Conservation (phyloP, 176 grass and related monocot species). For the Eleusine coracana region DNA sequence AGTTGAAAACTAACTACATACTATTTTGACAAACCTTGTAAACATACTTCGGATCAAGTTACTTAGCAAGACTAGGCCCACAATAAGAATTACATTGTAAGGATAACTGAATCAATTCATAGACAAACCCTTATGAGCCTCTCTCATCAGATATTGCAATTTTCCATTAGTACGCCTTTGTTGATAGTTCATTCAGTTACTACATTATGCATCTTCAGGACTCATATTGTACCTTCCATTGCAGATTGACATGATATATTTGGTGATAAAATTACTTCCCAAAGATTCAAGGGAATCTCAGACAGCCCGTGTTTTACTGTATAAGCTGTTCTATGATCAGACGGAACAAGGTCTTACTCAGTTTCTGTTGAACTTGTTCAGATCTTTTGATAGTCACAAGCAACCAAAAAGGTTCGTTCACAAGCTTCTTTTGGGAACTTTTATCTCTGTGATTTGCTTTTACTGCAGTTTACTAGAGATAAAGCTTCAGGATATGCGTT, state of each 20-base stretch:
- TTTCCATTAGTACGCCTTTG: constrained; percentile 7
- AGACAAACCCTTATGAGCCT: background rate
- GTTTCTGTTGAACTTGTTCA: constrained; percentile 87
- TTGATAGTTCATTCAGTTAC: background rate
- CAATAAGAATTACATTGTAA: background rate
- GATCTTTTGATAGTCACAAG: constrained; percentile 86
- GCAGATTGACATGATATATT: constrained; percentile 94
- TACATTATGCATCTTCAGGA: constrained; percentile 5
- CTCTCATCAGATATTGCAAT: background rate
- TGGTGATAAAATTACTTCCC: constrained; percentile 80
- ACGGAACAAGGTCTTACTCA: constrained; percentile 91
- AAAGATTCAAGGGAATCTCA: constrained; percentile 88
- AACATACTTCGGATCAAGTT: background rate
- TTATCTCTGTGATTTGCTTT: constrained; percentile 16
- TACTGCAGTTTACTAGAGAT: constrained; percentile 9
- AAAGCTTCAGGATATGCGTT: constrained; percentile 11
- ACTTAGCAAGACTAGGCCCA: background rate
- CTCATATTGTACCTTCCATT: constrained; percentile 26
- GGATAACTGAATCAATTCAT: background rate
- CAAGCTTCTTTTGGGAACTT: constrained; percentile 16
- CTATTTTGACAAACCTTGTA: constrained; percentile 14
- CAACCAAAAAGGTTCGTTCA: constrained; percentile 87
- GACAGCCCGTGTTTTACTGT: constrained; percentile 80
- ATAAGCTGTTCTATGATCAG: constrained; percentile 98
- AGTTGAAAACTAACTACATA: background rate